Evolutionary conservation across 2,329 filamentous ascomycete species (phyloP).

Genomic region (Botrytis squamosa): DNA sequence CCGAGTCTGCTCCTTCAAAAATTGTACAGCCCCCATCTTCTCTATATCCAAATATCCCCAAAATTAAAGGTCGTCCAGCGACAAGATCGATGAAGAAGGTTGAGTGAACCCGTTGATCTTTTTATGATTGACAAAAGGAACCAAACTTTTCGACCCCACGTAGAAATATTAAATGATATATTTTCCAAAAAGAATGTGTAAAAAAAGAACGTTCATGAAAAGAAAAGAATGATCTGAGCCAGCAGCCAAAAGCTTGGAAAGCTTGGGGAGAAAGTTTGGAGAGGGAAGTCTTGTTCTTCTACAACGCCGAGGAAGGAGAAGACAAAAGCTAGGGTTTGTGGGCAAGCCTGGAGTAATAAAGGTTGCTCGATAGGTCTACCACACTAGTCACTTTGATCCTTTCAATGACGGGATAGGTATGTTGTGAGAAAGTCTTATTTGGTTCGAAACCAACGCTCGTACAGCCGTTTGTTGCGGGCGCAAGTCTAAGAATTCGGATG

Average conservation of each 20-base stretch:
- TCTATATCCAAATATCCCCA: conserved; percentile 28
- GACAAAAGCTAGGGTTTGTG: conserved; percentile 37
- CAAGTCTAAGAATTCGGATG: conserved; percentile 27
- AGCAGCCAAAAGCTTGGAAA: conserved; percentile 44
- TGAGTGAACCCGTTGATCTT: background rate
- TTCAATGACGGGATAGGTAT: conserved; percentile 11
- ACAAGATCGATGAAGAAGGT: conserved; percentile 39
- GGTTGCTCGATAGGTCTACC: background rate
- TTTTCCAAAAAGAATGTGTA: conserved; percentile 25
- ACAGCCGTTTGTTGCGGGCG: conserved; percentile 31
- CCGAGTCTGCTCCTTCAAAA: conserved; percentile 63
- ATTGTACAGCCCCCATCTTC: conserved; percentile 32
- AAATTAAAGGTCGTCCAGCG: conserved; percentile 56
- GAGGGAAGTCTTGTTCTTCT: conserved; percentile 45
- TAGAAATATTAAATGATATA: conserved; percentile 35
- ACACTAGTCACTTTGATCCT: conserved; percentile 1
- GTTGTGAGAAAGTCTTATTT: background rate
- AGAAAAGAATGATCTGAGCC: conserved; percentile 58
- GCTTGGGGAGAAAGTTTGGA: conserved; percentile 40
- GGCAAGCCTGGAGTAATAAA: conserved; percentile 37
- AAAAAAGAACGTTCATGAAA: conserved; percentile 36
- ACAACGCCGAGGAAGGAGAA: conserved; percentile 43
- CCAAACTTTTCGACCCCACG: background rate
- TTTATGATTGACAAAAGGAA: background rate
- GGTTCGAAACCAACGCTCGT: conserved; percentile 27